A percentile compares a stretch with the other conserved stretches of the same genome.
Conservation (phyloP, 495 filamentous ascomycete species). For the Aspergillus coremiiformis region DNA sequence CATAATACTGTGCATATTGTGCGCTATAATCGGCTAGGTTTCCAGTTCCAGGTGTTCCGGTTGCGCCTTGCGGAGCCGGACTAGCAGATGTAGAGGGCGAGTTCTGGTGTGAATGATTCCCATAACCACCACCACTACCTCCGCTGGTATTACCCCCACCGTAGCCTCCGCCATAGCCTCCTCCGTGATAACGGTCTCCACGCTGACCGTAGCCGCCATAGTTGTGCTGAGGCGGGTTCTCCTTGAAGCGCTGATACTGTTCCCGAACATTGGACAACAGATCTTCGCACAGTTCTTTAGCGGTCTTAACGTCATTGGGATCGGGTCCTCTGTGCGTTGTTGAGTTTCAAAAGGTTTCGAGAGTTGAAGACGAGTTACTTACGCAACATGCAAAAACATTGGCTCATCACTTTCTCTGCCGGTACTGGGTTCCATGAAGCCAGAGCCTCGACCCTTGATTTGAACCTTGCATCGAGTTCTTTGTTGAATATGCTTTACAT, state of each 20-base stretch:
- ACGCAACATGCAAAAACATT: constrained; percentile 96
- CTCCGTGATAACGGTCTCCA: constrained; percentile 25
- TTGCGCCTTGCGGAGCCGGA: constrained; percentile 24
- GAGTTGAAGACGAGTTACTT: constrained; percentile 9
- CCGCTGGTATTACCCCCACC: constrained; percentile 24
- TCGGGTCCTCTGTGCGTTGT: constrained; percentile 68
- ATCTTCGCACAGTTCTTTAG: constrained; percentile 82
- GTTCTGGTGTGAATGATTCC: constrained; percentile 33
- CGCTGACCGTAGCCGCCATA: constrained; percentile 48
- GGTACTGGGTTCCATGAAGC: constrained; percentile 80
- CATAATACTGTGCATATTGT: constrained; percentile 81
- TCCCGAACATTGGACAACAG: constrained; percentile 74
- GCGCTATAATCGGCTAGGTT: constrained; percentile 57
- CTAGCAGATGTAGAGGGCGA: constrained; percentile 36
- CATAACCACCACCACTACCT: constrained; percentile 29
- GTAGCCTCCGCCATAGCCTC: constrained; percentile 24
- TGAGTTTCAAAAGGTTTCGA: constrained; percentile 17
- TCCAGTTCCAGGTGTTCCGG: constrained; percentile 35
- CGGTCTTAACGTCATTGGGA: constrained; percentile 73
- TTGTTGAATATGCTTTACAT: constrained; percentile 96
- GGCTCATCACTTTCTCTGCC: constrained; percentile 84
- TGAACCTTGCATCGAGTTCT: constrained; percentile 92
- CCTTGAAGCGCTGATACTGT: constrained; percentile 85
- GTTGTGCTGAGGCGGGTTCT: constrained; percentile 64
- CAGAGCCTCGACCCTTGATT: constrained; percentile 95